Base-by-base conservation (phyloP, 2,329 filamentous ascomycete genomes). In the Epichloe gansuensis region DNA sequence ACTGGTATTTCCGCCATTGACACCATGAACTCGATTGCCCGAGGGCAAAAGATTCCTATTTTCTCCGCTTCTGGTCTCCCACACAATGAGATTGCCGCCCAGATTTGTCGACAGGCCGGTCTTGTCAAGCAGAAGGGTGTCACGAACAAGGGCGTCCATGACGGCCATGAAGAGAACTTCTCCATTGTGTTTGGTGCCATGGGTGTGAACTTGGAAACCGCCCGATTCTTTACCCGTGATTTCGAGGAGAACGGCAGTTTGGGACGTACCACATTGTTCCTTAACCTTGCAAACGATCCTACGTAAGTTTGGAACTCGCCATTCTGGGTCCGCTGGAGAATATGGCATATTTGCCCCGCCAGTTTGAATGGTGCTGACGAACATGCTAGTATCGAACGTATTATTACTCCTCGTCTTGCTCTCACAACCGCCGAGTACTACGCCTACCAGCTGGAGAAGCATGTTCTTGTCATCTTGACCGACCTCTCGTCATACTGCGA, bases 201-300 rank as follows among this genome's bases (percentile, higher is more conserved):
- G 93, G 93, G 93, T 89, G 93, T 98, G 62, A 98, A 98, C 76
- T 83, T 98, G 84, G 93, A 98, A 70, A 98, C 93, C 35, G 88
- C 87, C 63, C 87, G 93, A 63, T 98, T 98, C 81, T 98, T 98
- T 77, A 97, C 91, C 39, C 82, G 89, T 59, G 93, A 98, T 65
- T 98, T 98, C 66, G 93, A 98, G 71, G 89, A 98, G 80, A 98
- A 98, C 71, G 94, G 94, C 61, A 95, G 88, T 73, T 83, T 98
- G 84, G 93, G 96, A 75, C 88, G 93, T 73, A 85, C 88, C 61
- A 97, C 94, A 7, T 77, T 98, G 55, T 98, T 98, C 86, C 80
- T 98, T 66, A 98, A 98, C 77, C 84, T 98, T 75, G 93, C 94
- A 61, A 98, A 97, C 68, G 93, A 98, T 67, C 93, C 93, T 63